These are phyloP conservation scores for Fragaria ananassa DNA, from an alignment of 306 rosid species.

Conservation along the genomic window DNA sequence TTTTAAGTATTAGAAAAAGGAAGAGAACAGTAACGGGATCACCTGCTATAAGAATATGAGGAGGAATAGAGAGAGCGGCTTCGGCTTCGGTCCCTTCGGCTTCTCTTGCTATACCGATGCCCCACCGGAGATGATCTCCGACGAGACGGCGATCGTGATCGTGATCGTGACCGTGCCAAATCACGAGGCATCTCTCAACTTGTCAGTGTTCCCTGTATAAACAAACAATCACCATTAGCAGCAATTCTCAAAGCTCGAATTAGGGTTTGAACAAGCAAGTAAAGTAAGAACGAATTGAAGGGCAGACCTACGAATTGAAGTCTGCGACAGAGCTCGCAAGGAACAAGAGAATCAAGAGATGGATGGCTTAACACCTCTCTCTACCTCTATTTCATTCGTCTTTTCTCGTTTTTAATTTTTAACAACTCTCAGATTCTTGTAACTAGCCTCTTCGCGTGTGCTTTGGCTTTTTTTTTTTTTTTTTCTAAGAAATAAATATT, in stretches of 20 bases:
- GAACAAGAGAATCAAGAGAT: no score
- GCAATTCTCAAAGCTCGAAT: neutral
- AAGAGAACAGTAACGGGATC: constrained; percentile 54
- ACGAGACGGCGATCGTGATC: constrained; percentile 80
- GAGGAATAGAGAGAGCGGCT: constrained; percentile 76
- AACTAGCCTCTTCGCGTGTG: no score
- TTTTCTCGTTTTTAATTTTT: no score
- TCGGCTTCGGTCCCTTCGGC: constrained; percentile 64
- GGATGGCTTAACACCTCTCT: no score
- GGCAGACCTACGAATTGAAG: no score
- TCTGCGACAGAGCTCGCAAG: no score
- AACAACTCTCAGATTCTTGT: no score
- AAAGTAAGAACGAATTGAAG: no score
- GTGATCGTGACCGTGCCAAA: constrained; percentile 76
- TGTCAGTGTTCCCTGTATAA: neutral
- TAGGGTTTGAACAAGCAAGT: neutral
- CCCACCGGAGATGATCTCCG: constrained; percentile 80
- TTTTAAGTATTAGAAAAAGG: constrained; percentile 12
- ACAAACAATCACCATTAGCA: neutral
- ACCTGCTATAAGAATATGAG: constrained; percentile 76
- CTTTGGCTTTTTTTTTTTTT: no score
- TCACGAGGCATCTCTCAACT: constrained; percentile 79
- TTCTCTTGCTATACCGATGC: constrained; percentile 69
- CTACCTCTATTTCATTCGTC: no score
- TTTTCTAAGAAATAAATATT: no score